A percentile compares a stretch with the other conserved stretches of the same genome.
Conservation (phyloP, 1,284 basidiomycete genomes). For the Naganishia sp. region DNA sequence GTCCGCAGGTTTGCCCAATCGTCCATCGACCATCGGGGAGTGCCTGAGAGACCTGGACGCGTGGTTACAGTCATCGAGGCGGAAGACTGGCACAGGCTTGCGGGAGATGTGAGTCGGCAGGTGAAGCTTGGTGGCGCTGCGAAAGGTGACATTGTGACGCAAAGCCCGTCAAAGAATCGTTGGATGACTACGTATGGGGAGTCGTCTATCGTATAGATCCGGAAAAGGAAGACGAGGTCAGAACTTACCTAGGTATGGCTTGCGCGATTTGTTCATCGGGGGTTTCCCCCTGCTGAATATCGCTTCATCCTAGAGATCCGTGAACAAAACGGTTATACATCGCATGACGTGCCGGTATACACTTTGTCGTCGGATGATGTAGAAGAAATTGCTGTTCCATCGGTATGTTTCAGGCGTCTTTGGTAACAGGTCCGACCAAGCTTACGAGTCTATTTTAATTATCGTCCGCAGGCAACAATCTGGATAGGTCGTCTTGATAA, state of each 20-base stretch:
- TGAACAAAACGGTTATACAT: slow-evolving; percentile 47
- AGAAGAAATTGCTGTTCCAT: slow-evolving; percentile 38
- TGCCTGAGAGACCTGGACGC: slow-evolving; percentile 45
- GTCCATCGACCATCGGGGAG: slow-evolving; percentile 52
- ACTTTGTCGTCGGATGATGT: slow-evolving; percentile 28
- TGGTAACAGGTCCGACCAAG: not conserved
- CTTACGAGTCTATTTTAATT: not conserved
- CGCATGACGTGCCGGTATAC: slow-evolving; percentile 45
- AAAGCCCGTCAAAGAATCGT: slow-evolving; percentile 7
- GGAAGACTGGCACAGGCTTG: slow-evolving; percentile 44
- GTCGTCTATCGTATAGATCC: slow-evolving; percentile 48
- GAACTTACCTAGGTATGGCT: slow-evolving; percentile 44
- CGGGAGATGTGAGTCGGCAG: slow-evolving; percentile 38
- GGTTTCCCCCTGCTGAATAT: not conserved
- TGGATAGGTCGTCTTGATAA: slow-evolving; percentile 48
- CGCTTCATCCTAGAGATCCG: not conserved
- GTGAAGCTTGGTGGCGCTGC: not conserved
- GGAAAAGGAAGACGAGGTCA: slow-evolving; percentile 43
- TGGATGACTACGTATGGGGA: slow-evolving; percentile 49
- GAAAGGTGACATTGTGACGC: not conserved
- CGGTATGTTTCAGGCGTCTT: slow-evolving; percentile 31
- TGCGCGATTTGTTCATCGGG: not conserved
- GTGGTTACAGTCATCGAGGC: slow-evolving; percentile 51
- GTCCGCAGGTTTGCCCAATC: slow-evolving; percentile 51
- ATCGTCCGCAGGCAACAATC: slow-evolving; percentile 38